A percentile compares a stretch with the other conserved stretches of the same genome.
Evolutionary conservation across 331 rosid genomes (phyloP).

Genomic region (Erythrophleum ivorense): DNA sequence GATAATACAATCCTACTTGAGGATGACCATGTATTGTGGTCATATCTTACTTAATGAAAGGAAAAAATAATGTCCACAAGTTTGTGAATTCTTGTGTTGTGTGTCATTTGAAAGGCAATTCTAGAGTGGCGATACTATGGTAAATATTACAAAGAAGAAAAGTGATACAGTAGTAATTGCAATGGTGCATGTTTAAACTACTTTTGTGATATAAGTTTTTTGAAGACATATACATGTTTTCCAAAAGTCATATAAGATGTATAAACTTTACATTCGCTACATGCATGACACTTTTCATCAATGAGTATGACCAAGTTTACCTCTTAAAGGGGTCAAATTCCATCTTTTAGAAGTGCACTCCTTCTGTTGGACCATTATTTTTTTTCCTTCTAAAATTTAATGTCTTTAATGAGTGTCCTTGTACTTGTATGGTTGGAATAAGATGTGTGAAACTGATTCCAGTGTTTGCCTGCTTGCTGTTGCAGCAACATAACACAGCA

Average conservation of each 20-base stretch:
- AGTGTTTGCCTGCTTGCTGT: slow-evolving; percentile 11
- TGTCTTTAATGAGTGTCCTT: background rate
- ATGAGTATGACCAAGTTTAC: slow-evolving; percentile 16
- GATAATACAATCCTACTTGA: background rate
- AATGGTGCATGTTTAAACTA: slow-evolving; percentile 1
- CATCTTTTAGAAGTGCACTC: background rate
- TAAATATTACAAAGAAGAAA: background rate
- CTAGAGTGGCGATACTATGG: background rate
- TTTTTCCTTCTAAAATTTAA: background rate
- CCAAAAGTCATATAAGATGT: slow-evolving; percentile 14
- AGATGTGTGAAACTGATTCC: slow-evolving; percentile 32
- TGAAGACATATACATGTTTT: background rate
- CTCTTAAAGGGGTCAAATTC: background rate
- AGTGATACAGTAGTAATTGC: background rate
- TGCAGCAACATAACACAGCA: slow-evolving; percentile 82
- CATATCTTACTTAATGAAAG: background rate
- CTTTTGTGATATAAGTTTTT: slow-evolving; percentile 5
- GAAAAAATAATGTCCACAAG: background rate
- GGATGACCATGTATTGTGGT: background rate
- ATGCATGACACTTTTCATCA: slow-evolving; percentile 26
- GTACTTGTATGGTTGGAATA: background rate
- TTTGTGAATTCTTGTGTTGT: background rate
- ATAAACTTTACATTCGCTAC: background rate
- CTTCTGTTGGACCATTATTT: background rate
- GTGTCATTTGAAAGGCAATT: background rate